Evolutionary conservation across 495 filamentous ascomycete species (phyloP).

Genomic region (Mycothermus thermophilus): DNA sequence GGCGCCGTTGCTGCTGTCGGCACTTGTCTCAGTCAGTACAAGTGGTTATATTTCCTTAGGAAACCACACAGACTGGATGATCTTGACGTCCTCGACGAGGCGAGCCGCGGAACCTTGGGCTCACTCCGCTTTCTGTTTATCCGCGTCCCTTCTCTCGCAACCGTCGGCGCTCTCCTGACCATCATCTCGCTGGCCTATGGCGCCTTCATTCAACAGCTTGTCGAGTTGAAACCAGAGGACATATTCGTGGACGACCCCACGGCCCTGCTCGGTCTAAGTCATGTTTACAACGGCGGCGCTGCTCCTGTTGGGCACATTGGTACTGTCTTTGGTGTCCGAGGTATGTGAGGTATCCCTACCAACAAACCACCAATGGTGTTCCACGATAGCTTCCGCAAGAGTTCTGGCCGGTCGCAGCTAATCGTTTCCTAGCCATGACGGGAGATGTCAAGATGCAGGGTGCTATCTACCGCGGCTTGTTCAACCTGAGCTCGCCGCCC

Average conservation of each 20-base stretch:
- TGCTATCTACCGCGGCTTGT: slow-evolving; percentile 7
- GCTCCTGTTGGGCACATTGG: too few species aligned
- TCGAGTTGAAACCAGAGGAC: neutral
- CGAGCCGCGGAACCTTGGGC: slow-evolving; percentile 17
- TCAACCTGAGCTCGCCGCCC: slow-evolving; percentile 1
- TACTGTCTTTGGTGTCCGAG: too few species aligned
- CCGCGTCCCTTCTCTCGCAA: slow-evolving; percentile 1
- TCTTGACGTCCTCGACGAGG: slow-evolving; percentile 31
- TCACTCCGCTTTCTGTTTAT: slow-evolving; percentile 7
- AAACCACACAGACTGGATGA: slow-evolving; percentile 25
- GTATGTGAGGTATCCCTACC: too few species aligned
- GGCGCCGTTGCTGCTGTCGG: slow-evolving; percentile 23
- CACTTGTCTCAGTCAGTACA: slow-evolving; percentile 30
- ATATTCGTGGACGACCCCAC: too few species aligned
- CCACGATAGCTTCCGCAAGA: too few species aligned
- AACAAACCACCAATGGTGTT: too few species aligned
- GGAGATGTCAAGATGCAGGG: slow-evolving; percentile 8
- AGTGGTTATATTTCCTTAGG: slow-evolving; percentile 35
- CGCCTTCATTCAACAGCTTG: too few species aligned
- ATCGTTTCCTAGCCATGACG: too few species aligned
- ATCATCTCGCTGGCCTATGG: slow-evolving; percentile 9
- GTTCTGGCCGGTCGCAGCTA: too few species aligned
- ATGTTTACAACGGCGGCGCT: too few species aligned
- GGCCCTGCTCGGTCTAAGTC: too few species aligned
- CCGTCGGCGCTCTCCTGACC: slow-evolving; percentile 7